Base-by-base conservation (phyloP, 2,329 filamentous ascomycete species). In the Fusarium sp. region DNA sequence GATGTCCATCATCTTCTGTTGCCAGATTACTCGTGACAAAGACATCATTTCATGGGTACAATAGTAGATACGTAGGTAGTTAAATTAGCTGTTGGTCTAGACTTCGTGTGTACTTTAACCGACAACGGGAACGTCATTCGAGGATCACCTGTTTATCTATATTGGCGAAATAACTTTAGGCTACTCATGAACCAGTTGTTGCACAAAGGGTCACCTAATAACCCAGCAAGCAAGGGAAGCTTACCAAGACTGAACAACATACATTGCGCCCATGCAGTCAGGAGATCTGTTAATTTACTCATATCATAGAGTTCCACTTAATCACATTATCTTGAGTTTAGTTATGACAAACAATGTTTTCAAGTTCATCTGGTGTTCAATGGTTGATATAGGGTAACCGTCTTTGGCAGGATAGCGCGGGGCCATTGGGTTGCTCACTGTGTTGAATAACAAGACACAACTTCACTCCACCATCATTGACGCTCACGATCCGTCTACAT, bases 1-100 rank as follows among this genome's bases (percentile, higher is more conserved):
- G 19, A 10, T 17, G 26, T 75, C 73, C 65, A 75, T 47, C 53
- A 44, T 51, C 53, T 75, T 75, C 73, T 73, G 38, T 69, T 45
- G 64, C 68, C 64, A 75, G 60, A 66, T 72, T 54, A 55, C 56
- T 39, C 42, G 34, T 49, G 38, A 58, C 61, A 42, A 42, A 52
- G 33, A 46, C 46, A 42, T 60, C 44, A 47, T 47, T 21, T 65
- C 26, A 34, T 51, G 51, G 34, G 34, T n/a, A 36, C 17, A 36
- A 15, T n/a, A 36, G 34, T 4, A 53, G 17, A 19, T 19, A 19
- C 19, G 15, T 24, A 44, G 21, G 10, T 19, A 17, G 15, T 26
- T 31, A 15, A 15, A 19, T 5, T 42, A 15, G 36, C 21, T 40
- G 19, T 7, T 24, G 22, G 22, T 62, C 26, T 45, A 44, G 34